These are phyloP conservation scores for Hanseniaspora uvarum DNA, from an alignment of 1,139 yeast genomes.

Conservation along the genomic window DNA sequence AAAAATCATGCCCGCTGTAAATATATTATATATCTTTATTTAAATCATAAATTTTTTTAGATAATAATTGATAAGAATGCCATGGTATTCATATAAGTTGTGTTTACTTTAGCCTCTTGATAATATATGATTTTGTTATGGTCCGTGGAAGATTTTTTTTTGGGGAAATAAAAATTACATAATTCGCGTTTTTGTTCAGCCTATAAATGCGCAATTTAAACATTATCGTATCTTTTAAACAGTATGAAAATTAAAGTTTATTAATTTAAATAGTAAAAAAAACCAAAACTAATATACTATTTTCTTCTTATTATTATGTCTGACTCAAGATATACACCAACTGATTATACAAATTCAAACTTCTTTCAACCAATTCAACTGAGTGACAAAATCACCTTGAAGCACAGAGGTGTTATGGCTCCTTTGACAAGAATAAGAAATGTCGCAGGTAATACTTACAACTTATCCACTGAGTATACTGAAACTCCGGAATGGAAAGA, in stretches of 20 bases:
- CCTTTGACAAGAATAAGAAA: conserved; percentile 48
- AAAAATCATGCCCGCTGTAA: no score
- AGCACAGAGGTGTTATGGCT: conserved; percentile 41
- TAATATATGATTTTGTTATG: no score
- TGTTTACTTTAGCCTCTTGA: no score
- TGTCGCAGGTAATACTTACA: conserved; percentile 30
- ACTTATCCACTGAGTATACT: conserved; percentile 9
- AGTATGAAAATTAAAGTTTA: no score
- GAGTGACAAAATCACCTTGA: conserved; percentile 29
- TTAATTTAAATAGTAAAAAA: no score
- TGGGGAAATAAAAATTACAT: neutral
- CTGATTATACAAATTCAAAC: conserved; percentile 32
- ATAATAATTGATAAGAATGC: neutral
- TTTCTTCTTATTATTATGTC: neutral
- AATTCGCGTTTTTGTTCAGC: no score
- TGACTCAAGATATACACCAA: conserved; percentile 18
- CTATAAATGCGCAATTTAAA: no score
- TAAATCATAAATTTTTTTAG: neutral
- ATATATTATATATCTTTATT: neutral
- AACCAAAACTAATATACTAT: no score
- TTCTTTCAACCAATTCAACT: conserved; percentile 39
- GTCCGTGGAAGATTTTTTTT: neutral
- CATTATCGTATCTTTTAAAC: no score
- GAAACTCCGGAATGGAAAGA: neutral
- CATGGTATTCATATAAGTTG: no score